phyloP scores from a whole-genome alignment of 768 basidiomycete genomes.

The Mycena metata region DNA sequence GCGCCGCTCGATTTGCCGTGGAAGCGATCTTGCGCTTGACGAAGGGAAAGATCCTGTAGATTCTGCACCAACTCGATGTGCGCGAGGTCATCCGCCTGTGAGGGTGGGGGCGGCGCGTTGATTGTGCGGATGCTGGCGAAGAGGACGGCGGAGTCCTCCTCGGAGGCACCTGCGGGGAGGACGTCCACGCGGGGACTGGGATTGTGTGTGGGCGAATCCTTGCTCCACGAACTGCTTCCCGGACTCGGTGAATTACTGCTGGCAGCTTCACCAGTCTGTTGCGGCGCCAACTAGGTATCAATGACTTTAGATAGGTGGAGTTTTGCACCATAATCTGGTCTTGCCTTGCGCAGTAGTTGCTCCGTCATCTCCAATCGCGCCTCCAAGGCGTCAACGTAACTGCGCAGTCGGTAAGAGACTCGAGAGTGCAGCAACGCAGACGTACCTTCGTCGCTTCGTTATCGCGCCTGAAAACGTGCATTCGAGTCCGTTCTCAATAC shows the following conservation, averaged over 20 bases:
- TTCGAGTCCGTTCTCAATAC: background rate
- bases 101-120: background rate
- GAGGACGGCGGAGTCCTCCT: background rate
- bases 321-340: background rate
- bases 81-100: conserved; percentile 19
- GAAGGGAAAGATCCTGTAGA: background rate
- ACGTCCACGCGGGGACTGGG: background rate
- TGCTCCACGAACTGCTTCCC: conserved; percentile 1
- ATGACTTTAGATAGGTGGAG: background rate
- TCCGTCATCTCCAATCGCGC: conserved; percentile 6
- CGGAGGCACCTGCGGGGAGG: background rate
- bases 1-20: conserved; percentile 25
- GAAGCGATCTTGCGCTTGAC: conserved; percentile 6
- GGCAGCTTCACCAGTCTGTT: background rate
- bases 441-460: conserved; percentile 1
- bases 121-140: conserved; percentile 3
- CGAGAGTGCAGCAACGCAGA: background rate
- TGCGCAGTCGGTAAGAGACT: background rate
- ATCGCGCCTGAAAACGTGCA: conserved; percentile 5
- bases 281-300: background rate
- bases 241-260: background rate
- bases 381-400: conserved; percentile 11
- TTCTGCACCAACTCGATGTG: conserved; percentile 18
- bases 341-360: conserved; percentile 7
- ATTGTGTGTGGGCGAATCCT: background rate